Evolutionary conservation across 768 basidiomycete genomes (phyloP).

Genomic region (Russula vinacea): DNA sequence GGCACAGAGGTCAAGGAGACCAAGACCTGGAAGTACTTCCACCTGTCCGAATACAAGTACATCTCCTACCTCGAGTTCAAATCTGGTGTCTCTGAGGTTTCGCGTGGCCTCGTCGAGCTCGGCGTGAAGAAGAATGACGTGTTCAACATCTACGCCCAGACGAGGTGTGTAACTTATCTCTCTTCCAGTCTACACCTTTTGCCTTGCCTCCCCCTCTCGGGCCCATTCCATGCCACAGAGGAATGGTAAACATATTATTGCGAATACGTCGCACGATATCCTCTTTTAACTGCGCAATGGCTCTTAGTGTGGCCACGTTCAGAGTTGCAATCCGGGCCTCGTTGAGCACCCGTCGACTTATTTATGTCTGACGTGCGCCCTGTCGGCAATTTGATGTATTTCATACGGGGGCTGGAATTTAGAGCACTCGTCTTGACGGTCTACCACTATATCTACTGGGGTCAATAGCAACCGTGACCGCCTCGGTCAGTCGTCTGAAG

Average conservation of each 20-base stretch:
- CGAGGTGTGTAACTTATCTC: slow-evolving; percentile 53
- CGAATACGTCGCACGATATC: too few species aligned
- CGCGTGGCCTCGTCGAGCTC: slow-evolving; percentile 67
- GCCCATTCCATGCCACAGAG: background rate
- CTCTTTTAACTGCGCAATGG: too few species aligned
- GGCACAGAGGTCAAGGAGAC: slow-evolving; percentile 82
- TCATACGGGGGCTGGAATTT: too few species aligned
- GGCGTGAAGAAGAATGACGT: slow-evolving; percentile 66
- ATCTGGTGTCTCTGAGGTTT: slow-evolving; percentile 60
- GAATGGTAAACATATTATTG: background rate
- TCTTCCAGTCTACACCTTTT: background rate
- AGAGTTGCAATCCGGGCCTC: too few species aligned
- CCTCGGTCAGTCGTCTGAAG: too few species aligned
- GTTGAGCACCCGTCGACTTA: too few species aligned
- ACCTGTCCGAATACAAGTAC: slow-evolving; percentile 87
- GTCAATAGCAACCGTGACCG: background rate
- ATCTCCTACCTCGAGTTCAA: slow-evolving; percentile 69
- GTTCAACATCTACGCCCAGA: slow-evolving; percentile 88
- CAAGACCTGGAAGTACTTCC: slow-evolving; percentile 96
- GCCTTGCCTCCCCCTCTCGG: background rate
- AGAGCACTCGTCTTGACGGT: too few species aligned
- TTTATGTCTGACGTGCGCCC: too few species aligned
- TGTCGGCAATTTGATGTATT: too few species aligned
- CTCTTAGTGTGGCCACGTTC: too few species aligned
- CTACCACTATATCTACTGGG: too few species aligned